A percentile compares a stretch with the other conserved stretches of the same genome.
Evolutionary conservation across 2,329 filamentous ascomycete genomes (phyloP).

Genomic region (Aspergillus terreus): DNA sequence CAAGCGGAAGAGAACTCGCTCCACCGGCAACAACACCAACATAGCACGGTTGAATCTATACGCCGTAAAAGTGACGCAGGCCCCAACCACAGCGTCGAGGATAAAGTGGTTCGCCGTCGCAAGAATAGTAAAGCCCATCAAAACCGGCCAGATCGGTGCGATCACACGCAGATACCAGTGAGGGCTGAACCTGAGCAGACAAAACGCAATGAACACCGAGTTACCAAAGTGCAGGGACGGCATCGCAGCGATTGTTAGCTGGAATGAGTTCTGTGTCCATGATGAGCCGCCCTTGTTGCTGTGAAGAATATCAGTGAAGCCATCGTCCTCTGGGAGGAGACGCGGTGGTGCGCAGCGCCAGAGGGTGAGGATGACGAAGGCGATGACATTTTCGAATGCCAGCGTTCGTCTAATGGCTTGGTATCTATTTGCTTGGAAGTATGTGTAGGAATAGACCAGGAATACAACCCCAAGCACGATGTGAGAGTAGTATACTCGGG

Average conservation of each 20-base stretch:
- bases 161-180: constrained; percentile 35
- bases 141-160: constrained; percentile 42
- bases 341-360: constrained; percentile 51
- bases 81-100: constrained; percentile 63
- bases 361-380: constrained; percentile 46
- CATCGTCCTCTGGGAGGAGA: constrained; percentile 41
- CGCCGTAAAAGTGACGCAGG: constrained; percentile 27
- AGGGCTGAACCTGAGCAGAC: constrained; percentile 37
- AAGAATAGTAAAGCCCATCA: constrained; percentile 55
- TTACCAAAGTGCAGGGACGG: constrained; percentile 48
- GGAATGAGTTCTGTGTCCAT: constrained; percentile 47
- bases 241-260: constrained; percentile 50
- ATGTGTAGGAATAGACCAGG: constrained; percentile 48
- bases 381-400: constrained; percentile 47
- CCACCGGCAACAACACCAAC: constrained; percentile 20
- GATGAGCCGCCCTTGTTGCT: constrained; percentile 17
- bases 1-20: constrained; percentile 16
- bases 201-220: constrained; percentile 26
- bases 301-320: constrained; percentile 48
- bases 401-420: constrained; percentile 45
- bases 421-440: constrained; percentile 38
- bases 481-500: constrained; percentile 46
- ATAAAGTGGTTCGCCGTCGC: constrained; percentile 67
- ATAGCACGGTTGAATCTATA: constrained; percentile 20
- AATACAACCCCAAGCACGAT: constrained; percentile 46